Conservation (phyloP, 805 yeast genomes). For the Metschnikowia gelsemii region DNA sequence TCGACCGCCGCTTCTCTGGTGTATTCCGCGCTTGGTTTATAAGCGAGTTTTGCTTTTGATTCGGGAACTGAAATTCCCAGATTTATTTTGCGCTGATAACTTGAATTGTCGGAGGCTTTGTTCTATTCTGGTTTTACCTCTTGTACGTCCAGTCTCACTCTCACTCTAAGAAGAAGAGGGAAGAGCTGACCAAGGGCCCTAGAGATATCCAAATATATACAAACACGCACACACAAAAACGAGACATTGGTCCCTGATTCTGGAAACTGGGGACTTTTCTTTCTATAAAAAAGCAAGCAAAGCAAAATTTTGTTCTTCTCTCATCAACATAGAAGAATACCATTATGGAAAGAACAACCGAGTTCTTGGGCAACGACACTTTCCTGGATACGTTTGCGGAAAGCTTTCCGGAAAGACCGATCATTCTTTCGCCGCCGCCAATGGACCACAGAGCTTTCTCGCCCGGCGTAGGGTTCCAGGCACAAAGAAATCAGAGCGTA, state of each 20-base stretch:
- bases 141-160: too few species aligned
- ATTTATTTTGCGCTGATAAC: too few species aligned
- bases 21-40: not conserved
- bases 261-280: constrained; percentile 9
- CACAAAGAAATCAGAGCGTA: constrained; percentile 41
- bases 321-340: not conserved
- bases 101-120: too few species aligned
- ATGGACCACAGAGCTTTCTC: constrained; percentile 3
- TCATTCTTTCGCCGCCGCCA: constrained; percentile 43
- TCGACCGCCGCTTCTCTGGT: constrained; percentile 5
- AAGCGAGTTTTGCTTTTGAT: too few species aligned
- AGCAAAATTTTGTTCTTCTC: not conserved
- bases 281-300: not conserved
- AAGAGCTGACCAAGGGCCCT: too few species aligned
- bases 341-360: constrained; percentile 4
- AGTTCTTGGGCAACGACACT: constrained; percentile 10
- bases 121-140: too few species aligned
- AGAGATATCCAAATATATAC: too few species aligned
- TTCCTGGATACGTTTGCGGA: too few species aligned
- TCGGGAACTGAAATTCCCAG: too few species aligned
- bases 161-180: too few species aligned
- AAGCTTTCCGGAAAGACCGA: constrained; percentile 32
- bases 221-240: not conserved
- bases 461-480: constrained; percentile 5
- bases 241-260: constrained; percentile 7